Evolutionary conservation across 805 yeast species (phyloP).

Genomic region (Pachysolen tannophilus): DNA sequence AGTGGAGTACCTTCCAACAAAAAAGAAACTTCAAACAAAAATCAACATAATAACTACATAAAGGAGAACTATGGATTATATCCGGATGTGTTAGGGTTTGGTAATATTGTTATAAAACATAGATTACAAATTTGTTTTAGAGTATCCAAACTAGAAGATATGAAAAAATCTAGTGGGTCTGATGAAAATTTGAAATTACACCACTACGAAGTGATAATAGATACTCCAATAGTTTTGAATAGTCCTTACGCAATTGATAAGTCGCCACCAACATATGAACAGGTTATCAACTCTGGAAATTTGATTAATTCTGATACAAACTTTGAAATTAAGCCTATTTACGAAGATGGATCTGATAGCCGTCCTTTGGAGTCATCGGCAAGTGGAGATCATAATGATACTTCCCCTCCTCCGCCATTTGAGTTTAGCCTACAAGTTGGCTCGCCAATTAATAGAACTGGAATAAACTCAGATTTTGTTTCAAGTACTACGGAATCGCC

Average conservation of each 20-base stretch:
- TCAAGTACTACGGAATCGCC: background rate
- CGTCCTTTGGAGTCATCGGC: background rate
- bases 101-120: conserved; percentile 57
- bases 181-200: conserved; percentile 46
- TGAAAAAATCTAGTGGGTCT: conserved; percentile 17
- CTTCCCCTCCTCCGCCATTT: conserved; percentile 9
- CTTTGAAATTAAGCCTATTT: conserved; percentile 5
- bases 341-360: conserved; percentile 1
- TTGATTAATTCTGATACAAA: conserved; percentile 9
- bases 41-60: conserved; percentile 1
- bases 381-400: background rate
- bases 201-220: conserved; percentile 75
- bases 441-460: conserved; percentile 3
- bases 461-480: background rate
- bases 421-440: conserved; percentile 3
- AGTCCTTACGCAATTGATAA: conserved; percentile 24
- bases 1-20: background rate
- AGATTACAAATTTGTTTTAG: conserved; percentile 64
- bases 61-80: conserved; percentile 26
- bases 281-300: conserved; percentile 1
- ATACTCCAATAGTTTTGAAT: conserved; percentile 59
- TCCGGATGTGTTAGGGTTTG: conserved; percentile 54
- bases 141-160: conserved; percentile 34
- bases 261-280: conserved; percentile 8
- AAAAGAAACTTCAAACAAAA: background rate